Evolutionary conservation across 73 alveolate genomes (phyloP).

Genomic region (Tetrahymena thermophila): DNA sequence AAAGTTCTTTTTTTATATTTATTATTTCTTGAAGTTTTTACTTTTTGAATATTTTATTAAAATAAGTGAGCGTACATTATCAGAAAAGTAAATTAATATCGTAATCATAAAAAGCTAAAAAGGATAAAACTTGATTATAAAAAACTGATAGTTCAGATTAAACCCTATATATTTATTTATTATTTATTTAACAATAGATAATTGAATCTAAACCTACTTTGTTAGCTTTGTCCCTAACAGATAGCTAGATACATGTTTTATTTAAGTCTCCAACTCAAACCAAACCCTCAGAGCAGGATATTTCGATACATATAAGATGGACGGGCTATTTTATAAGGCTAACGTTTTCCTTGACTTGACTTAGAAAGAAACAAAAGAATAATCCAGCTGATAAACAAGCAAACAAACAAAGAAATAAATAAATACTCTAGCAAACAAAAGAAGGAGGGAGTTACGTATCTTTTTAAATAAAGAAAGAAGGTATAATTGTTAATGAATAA

Average conservation of each 20-base stretch:
- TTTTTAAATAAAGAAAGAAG: background rate
- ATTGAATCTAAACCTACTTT: background rate
- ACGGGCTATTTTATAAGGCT: too few species aligned
- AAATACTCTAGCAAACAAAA: background rate
- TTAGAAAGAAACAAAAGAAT: too few species aligned
- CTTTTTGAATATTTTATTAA: background rate
- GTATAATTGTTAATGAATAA: background rate
- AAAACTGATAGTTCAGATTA: background rate
- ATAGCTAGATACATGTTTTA: background rate
- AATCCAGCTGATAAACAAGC: background rate
- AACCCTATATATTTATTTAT: background rate
- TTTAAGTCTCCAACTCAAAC: background rate
- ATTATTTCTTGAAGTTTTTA: background rate
- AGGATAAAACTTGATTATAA: background rate
- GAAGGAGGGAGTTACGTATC: background rate
- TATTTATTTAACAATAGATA: background rate
- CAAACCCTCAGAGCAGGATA: too few species aligned
- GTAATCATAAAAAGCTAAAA: background rate
- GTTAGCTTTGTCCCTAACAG: background rate
- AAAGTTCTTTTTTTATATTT: background rate
- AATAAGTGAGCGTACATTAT: background rate
- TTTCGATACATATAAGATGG: background rate
- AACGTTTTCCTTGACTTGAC: too few species aligned
- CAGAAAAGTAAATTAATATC: background rate
- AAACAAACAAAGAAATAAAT: too few species aligned